These are phyloP conservation scores for Schizophyllum amplum DNA, from an alignment of 1,284 basidiomycete species.

Conservation along the genomic window DNA sequence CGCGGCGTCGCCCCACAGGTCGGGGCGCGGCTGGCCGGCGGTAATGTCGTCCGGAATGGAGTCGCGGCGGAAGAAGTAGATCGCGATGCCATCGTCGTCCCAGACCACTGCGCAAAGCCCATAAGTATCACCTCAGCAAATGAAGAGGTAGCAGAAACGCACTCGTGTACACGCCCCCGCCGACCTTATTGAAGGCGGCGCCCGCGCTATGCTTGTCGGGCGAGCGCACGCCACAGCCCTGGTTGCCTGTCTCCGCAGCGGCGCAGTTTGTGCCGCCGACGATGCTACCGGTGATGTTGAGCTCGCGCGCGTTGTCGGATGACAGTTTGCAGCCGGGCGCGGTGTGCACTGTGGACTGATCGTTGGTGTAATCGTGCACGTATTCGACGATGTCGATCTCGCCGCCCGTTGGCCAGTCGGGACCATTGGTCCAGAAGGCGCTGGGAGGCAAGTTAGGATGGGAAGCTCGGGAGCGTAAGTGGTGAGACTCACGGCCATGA, in stretches of 20 bases:
- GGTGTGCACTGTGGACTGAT: conserved; percentile 78
- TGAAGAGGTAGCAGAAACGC: conserved; percentile 21
- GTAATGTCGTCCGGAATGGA: conserved; percentile 70
- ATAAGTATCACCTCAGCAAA: background rate
- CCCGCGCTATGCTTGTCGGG: conserved; percentile 50
- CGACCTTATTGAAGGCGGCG: conserved; percentile 57
- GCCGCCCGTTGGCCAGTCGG: conserved; percentile 66
- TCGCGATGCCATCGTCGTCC: conserved; percentile 64
- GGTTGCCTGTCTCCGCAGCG: conserved; percentile 54
- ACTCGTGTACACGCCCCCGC: conserved; percentile 82
- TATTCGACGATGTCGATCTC: conserved; percentile 88
- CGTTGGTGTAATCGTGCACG: conserved; percentile 68
- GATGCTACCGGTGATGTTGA: conserved; percentile 52
- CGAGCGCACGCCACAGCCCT: conserved; percentile 62
- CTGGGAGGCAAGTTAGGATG: conserved; percentile 6
- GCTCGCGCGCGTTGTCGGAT: conserved; percentile 36
- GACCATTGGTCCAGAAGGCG: conserved; percentile 28
- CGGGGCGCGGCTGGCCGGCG: conserved; percentile 57
- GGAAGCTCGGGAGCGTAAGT: conserved; percentile 1
- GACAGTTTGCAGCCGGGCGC: conserved; percentile 61
- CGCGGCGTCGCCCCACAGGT: conserved; percentile 66
- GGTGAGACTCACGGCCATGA: conserved; percentile 59
- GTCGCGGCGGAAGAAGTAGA: conserved; percentile 74
- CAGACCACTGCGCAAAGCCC: conserved; percentile 48
- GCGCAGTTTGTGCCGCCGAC: conserved; percentile 66